Base-by-base conservation (phyloP, 352 stramenopile genomes). In the Phytophthora crassamura region DNA sequence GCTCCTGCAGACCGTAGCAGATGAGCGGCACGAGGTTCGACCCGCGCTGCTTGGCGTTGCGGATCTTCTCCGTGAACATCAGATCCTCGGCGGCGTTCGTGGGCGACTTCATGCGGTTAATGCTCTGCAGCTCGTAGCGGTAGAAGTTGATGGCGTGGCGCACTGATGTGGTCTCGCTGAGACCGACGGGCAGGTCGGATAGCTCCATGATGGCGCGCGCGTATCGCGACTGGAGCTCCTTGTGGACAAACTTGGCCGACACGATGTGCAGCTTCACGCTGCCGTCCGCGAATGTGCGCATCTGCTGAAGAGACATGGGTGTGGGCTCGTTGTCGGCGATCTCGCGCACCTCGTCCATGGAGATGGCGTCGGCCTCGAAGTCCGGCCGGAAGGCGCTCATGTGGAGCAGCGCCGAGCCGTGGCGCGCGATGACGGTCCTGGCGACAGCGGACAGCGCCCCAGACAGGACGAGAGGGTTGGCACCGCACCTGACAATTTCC, bases 1-100 rank as follows among this genome's bases (percentile, higher is more conserved):
- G 73, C 45, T 90, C 81, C 46, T 89, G 75, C 30, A 92, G 67
- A 0, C 84, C 82, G 40, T 80, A 79, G 50, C 81, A 90, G 60
- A 92, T 85, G 36, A 90, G 69, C 45, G 84, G 84, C 25, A 92
- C 81, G 47, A 92, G 72, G 65, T 90, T 92, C n/a, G 75, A 73
- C 28, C 78, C 84, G 40, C 75, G 69, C 8, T 69, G 51, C 52
- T 90, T 90, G 33, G 78, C 73, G 20, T 74, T 73, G 33, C 68
- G 54, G 54, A 92, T 77, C 35, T 64, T 67, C 16, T 86, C 67
- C 12, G 84, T 92, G 69, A 91, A 92, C 22, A 59, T 39, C 15
- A 78, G 38, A 42, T 90, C 84, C 53, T 89, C 78, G 15, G 74
- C 69, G 22, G 73, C 46, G 7, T 72, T 88, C 2, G 48, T 63